These are phyloP conservation scores for Lactarius sp. DNA, from an alignment of 768 basidiomycete species.

Conservation along the genomic window DNA sequence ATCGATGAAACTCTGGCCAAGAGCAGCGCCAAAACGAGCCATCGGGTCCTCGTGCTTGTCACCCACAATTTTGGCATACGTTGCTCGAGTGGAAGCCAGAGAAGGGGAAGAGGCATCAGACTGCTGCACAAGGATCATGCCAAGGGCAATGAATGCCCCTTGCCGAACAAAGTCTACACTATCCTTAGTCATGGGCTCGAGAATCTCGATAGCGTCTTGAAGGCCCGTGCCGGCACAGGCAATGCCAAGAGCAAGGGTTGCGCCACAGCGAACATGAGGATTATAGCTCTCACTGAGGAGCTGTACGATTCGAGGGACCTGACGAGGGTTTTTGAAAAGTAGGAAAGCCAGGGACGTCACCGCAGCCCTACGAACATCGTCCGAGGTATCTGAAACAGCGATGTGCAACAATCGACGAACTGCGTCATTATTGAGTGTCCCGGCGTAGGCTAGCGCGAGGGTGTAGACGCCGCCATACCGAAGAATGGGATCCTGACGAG, in stretches of 20 bases:
- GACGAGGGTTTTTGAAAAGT: constrained; percentile 92
- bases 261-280: constrained; percentile 96
- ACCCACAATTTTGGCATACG: constrained; percentile 82
- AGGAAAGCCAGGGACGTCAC: constrained; percentile 95
- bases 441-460: constrained; percentile 92
- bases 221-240: constrained; percentile 97
- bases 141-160: constrained; percentile 91
- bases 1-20: constrained; percentile 96
- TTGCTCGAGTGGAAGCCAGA: constrained; percentile 70
- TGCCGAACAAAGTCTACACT: constrained; percentile 98
- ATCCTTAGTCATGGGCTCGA: constrained; percentile 98
- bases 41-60: constrained; percentile 99
- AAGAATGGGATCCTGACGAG: constrained; percentile 81
- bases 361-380: constrained; percentile 94
- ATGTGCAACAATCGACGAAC: constrained; percentile 90
- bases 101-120: constrained; percentile 87
- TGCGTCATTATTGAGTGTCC: constrained; percentile 91
- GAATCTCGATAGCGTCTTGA: constrained; percentile 93
- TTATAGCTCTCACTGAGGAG: constrained; percentile 97
- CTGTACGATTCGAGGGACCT: constrained; percentile 96
- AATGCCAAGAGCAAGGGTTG: constrained; percentile 93
- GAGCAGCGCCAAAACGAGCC: constrained; percentile 94
- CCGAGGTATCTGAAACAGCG: constrained; percentile 96
- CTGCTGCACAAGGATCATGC: constrained; percentile 96
- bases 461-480: constrained; percentile 98